Base-by-base conservation (phyloP, 2,329 filamentous ascomycete genomes). In the Paraphoma chrysanthemicola region DNA sequence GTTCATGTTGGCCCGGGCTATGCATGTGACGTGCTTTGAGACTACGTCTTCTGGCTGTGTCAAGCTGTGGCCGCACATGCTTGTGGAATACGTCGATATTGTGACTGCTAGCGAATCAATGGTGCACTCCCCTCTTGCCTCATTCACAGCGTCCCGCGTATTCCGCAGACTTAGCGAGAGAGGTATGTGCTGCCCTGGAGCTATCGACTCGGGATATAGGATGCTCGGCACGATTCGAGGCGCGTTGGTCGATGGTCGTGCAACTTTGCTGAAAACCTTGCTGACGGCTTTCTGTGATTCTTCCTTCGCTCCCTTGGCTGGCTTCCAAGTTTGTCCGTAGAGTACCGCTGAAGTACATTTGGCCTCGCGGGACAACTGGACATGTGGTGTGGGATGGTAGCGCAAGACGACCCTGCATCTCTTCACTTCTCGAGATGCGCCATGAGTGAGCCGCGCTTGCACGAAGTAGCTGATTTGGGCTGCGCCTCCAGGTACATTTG, bases 161-260 rank as follows among this genome's bases (percentile, higher is more conserved):
- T 73, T 68, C 7, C 60, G 31, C 9, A 77, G 48, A 2, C 59
- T 67, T 3, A 77, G 56, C 3, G 62, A 54, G 2, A 77, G 53
- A 3, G 70, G 71, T 12, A 77, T 76, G 30, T 71, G 64, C 44
- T 75, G 70, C 14, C 72, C 71, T 7, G 74, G 71, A 4, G 68
- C 58, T 18, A 75, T 62, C 33, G 55, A 62, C 29, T 70, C 63
- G 16, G 73, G 71, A 42, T 68, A 68, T 39, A 60, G 48, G 11
- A 77, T 50, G 0, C 67, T 73, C 4, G 74, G 73, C n/a, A 75
- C 53, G 28, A 76, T 70, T 11, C 64, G 62, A 4, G 70, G 70
- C 3, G 48, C 54, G 12, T 33, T 59, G 14, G 53, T 58, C n/a
- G 48, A 50, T n/a, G 60, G 47, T 11, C 61, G 63, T 8, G 60